Evolutionary conservation across 2,329 filamentous ascomycete genomes (phyloP), one percentile per base, ranked within the genome.

Genomic region (Coniochaeta sp.): DNA sequence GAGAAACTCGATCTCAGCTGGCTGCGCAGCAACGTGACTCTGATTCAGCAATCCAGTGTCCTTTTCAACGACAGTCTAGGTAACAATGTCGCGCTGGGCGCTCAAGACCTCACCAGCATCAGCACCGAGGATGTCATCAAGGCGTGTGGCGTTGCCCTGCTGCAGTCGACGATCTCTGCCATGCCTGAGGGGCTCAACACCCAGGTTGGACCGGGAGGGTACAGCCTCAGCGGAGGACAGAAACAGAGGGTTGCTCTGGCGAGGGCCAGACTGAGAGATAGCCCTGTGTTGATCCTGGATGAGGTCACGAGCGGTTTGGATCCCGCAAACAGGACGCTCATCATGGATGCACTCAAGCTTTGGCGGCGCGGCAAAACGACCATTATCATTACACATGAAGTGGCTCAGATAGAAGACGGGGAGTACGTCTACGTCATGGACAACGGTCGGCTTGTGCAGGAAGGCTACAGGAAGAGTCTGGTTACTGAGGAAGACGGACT

Each of bases 331-430:
- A 79, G 85, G 55, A 70, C 70, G 0, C 67, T 83, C 12, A 78
- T 96, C 32, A 85, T 95, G 75, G 80, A 87, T 38, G 81, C 84
- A 0, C 85, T 96, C 50, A 78, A 89, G 7, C 63, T 77, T 18
- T 96, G 91, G 92, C 78, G 94, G 20, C 72, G 70, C 31, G 85
- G 80, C 0, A 94, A 89, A 64, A 96, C 91, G 0, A 97, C 92
- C 0, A 88, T 97, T 49, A 82, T 97, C 57, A 92, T 97, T 60
- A 96, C 94, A 0, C 92, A 97, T 61, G 90, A 97, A 57, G 79
- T 94, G 28, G 78, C 82, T 0, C 87, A 92, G 57, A 92, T 97
- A 9, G 65, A 71, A 4, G 70, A 81, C 0, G 66, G 83, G 0
- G 91, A 97, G 56, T 91, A 86, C 55, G 78, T 95, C 0, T 95